These are phyloP conservation scores for Xylariaceae sp. DNA, from an alignment of 2,329 filamentous ascomycete species.

Conservation along the genomic window DNA sequence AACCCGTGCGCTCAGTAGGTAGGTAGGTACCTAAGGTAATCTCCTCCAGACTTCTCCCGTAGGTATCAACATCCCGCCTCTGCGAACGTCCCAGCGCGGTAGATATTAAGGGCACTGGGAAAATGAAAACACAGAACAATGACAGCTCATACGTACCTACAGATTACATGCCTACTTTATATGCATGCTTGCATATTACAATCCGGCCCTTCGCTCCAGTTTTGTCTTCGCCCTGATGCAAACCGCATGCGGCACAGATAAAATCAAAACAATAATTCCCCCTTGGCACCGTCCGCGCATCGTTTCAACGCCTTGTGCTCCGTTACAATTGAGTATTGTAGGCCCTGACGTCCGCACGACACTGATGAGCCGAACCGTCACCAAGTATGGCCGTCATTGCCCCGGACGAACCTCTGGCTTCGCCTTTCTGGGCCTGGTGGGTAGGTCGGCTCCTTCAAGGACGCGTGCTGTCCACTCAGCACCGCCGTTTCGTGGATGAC, in stretches of 20 bases:
- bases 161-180: background rate
- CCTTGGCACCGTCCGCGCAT: background rate
- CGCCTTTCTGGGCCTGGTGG: constrained; percentile 3
- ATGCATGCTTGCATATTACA: background rate
- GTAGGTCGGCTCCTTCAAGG: constrained; percentile 1
- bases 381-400: background rate
- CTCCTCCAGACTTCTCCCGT: background rate
- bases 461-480: constrained; percentile 23
- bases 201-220: constrained; percentile 3
- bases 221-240: constrained; percentile 7
- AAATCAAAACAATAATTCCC: constrained; percentile 6
- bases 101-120: background rate
- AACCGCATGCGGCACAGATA: constrained; percentile 2
- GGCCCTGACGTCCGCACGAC: constrained; percentile 10
- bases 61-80: background rate
- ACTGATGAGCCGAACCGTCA: constrained; percentile 20
- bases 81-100: background rate
- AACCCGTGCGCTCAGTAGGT: no score
- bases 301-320: constrained; percentile 2
- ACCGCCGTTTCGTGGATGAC: constrained; percentile 29
- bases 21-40: no score
- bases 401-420: constrained; percentile 24
- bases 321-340: constrained; percentile 3
- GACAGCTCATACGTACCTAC: constrained; percentile 16
- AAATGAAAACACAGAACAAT: constrained; percentile 9